phyloP scores from a whole-genome alignment of 2,329 filamentous ascomycete species.

The Ceratocystis albifundus region DNA sequence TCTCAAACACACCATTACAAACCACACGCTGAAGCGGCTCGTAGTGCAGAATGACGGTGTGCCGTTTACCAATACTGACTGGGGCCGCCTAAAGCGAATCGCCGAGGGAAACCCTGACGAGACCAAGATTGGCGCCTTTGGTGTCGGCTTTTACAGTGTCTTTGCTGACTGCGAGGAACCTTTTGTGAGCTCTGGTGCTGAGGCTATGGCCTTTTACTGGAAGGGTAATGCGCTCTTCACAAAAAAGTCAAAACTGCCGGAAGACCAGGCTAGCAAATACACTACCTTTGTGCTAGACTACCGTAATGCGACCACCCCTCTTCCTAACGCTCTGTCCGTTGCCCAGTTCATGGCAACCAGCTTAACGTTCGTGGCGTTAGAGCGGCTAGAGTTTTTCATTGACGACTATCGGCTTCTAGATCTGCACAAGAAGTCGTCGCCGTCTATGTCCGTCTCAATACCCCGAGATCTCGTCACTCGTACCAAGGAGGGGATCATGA shows the following conservation, averaged over 20 bases:
- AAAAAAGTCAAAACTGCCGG: slow-evolving; percentile 63
- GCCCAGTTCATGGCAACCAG: slow-evolving; percentile 90
- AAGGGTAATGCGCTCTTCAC: slow-evolving; percentile 97
- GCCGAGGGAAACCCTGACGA: slow-evolving; percentile 99
- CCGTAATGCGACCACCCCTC: slow-evolving; percentile 71
- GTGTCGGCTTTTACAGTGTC: slow-evolving; percentile 96
- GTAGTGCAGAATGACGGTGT: slow-evolving; percentile 87
- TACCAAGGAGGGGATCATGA: slow-evolving; percentile 84
- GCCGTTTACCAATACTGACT: slow-evolving; percentile 80
- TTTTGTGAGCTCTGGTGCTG: slow-evolving; percentile 82
- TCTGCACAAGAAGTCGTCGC: slow-evolving; percentile 75
- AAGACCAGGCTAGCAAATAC: slow-evolving; percentile 52
- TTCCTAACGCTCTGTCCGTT: slow-evolving; percentile 76
- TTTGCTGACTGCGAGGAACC: slow-evolving; percentile 97
- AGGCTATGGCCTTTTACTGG: slow-evolving; percentile 99
- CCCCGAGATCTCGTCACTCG: slow-evolving; percentile 69
- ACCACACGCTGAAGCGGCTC: slow-evolving; percentile 79
- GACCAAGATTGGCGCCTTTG: slow-evolving; percentile 97
- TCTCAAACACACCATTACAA: slow-evolving; percentile 68
- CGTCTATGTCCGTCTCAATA: slow-evolving; percentile 58
- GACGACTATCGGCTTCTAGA: slow-evolving; percentile 74
- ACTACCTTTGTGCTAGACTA: slow-evolving; percentile 96
- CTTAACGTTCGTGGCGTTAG: slow-evolving; percentile 83
- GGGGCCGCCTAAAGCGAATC: slow-evolving; percentile 86
- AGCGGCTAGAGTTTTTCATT: slow-evolving; percentile 79